Evolutionary conservation across 768 basidiomycete genomes (phyloP).

Genomic region (Psilocybe sp.): DNA sequence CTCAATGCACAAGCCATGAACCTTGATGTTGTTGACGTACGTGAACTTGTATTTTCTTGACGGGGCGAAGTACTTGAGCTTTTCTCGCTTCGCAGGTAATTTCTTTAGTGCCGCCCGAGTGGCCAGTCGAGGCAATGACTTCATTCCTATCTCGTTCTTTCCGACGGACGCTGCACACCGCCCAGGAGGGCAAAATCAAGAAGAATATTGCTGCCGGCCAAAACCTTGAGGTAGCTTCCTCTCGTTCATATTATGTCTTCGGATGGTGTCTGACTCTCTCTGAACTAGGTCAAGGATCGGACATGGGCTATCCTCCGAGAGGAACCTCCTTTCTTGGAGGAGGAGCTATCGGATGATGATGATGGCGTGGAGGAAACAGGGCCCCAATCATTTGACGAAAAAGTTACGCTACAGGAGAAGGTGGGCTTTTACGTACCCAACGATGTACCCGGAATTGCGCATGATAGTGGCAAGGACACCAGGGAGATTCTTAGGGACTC

Average conservation of each 20-base stretch:
- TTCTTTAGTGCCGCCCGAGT: slow-evolving; percentile 64
- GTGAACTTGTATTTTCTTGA: slow-evolving; percentile 20
- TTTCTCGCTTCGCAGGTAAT: slow-evolving; percentile 48
- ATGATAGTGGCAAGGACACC: not conserved
- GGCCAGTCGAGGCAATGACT: slow-evolving; percentile 72
- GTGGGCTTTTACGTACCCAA: slow-evolving; percentile 21
- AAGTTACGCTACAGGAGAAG: slow-evolving; percentile 38
- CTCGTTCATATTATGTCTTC: not conserved
- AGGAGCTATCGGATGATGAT: slow-evolving; percentile 39
- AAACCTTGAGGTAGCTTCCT: slow-evolving; percentile 58
- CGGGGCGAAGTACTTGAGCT: not conserved
- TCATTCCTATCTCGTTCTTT: slow-evolving; percentile 80
- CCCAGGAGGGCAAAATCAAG: slow-evolving; percentile 70
- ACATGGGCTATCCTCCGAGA: slow-evolving; percentile 58
- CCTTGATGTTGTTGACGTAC: slow-evolving; percentile 75
- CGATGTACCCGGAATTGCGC: not conserved
- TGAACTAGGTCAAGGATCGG: slow-evolving; percentile 49
- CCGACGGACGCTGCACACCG: slow-evolving; percentile 67
- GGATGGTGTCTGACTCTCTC: not conserved
- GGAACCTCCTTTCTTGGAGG: slow-evolving; percentile 68
- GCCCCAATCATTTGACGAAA: slow-evolving; percentile 39
- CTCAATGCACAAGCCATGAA: slow-evolving; percentile 79
- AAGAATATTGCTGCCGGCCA: slow-evolving; percentile 78
- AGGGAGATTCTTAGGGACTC: no score
- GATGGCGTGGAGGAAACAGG: slow-evolving; percentile 27